Evolutionary conservation across 2,329 filamentous ascomycete genomes (phyloP), one percentile per base, ranked within the genome.

Genomic region (Macroventuria anomochaeta): DNA sequence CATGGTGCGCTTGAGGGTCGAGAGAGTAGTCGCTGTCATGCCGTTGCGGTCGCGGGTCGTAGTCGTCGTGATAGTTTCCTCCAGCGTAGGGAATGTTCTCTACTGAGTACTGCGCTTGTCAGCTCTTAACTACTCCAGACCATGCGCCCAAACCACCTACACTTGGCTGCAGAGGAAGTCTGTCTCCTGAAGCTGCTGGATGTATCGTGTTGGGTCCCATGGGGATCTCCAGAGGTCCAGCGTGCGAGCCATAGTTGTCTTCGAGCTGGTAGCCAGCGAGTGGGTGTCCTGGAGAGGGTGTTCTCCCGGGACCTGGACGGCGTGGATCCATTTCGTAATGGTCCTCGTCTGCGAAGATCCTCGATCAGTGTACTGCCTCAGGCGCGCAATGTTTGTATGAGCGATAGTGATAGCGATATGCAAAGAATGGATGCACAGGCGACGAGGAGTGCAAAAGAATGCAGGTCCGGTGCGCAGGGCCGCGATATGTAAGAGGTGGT

Each of bases 1-100:
- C 91, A 71, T 95, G 91, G 68, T 96, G 91, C 53, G 88, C 87
- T 72, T 96, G 88, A 8, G 93, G 92, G 68, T 91, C 87, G 56
- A 96, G 77, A 3, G 86, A 81, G 73, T 95, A 93, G 50, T 92
- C 89, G 53, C 81, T 80, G 57, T 80, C 75, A 46, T 76, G 75
- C 41, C 72, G 81, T 34, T 81, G 79, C 59, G 79, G 79, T 50
- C 80, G 75, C 49, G 79, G 77, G 53, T 79, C 75, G 57, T 78
- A 77, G 56, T 79, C 76, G 53, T 79, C 73, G 70, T 85, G 88
- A 48, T 80, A 78, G 62, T 87, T 82, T 67, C 84, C 83, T 66
- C 86, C 84, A 15, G 84, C 82, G 66, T 85, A 88, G 12, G 85
- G 85, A 32, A 90, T 83, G 69, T 88, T 87, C 60, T 87, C 83